phyloP scores from a whole-genome alignment of 306 rosid species.

The Morella rubra region DNA sequence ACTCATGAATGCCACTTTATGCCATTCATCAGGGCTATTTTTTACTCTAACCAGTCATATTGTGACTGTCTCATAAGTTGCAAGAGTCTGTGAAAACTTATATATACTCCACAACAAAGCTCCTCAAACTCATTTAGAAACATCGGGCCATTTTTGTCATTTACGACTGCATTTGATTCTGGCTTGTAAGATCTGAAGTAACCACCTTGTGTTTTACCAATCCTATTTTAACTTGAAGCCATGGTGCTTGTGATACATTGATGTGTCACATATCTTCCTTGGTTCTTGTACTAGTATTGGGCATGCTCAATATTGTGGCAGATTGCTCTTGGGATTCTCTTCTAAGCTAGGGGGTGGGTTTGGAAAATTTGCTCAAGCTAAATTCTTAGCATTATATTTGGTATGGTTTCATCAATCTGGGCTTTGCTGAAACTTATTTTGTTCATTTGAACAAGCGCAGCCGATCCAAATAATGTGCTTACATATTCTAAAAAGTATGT shows the following conservation, averaged over 20 bases:
- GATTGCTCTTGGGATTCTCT: neutral
- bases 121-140: neutral
- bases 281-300: neutral
- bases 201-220: neutral
- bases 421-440: neutral
- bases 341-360: neutral
- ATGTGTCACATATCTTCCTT: neutral
- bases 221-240: neutral
- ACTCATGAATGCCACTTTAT: neutral
- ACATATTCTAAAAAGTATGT: too few species aligned
- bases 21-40: neutral
- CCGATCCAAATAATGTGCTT: neutral
- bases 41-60: neutral
- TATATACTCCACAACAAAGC: neutral
- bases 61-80: neutral
- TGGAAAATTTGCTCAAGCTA: too few species aligned
- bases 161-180: neutral
- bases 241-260: neutral
- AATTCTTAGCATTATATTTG: neutral
- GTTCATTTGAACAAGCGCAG: neutral
- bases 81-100: neutral
- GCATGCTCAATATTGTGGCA: neutral
- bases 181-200: neutral
- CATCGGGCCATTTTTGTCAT: neutral
- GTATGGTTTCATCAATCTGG: neutral